Conservation (phyloP, 2,329 filamentous ascomycete species). For the Monilinia aucupariae region DNA sequence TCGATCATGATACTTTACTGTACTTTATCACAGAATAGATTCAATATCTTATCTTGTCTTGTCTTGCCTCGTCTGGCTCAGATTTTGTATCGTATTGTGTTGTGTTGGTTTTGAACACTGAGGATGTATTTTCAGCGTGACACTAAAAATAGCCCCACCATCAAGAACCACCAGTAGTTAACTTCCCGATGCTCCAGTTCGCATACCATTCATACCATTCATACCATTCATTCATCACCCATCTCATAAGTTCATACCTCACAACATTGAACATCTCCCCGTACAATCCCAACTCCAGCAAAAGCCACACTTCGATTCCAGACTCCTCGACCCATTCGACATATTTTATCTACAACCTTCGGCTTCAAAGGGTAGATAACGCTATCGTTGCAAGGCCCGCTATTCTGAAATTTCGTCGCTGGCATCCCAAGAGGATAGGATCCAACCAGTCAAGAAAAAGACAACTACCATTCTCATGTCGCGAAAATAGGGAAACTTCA, state of each 20-base stretch:
- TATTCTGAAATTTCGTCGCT: background rate
- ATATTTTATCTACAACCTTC: background rate
- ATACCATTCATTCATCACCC: no score
- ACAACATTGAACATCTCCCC: background rate
- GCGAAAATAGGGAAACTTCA: no score
- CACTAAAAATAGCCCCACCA: background rate
- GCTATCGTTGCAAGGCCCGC: background rate
- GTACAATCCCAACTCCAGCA: background rate
- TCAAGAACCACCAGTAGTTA: background rate
- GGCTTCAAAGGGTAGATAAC: background rate
- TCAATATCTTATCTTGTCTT: background rate
- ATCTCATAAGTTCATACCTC: no score
- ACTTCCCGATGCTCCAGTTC: no score
- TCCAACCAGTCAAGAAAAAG: background rate
- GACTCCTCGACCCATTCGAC: background rate
- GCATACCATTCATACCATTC: no score
- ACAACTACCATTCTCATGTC: background rate
- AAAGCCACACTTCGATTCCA: background rate
- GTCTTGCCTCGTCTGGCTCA: no score
- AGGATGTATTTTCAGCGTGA: background rate
- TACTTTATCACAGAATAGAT: background rate
- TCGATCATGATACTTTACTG: slow-evolving; percentile 1
- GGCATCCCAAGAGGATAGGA: background rate
- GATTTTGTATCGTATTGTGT: background rate
- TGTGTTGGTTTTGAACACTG: background rate